Percentiles rank a stretch among this genome's conserved stretches.
Conservation (phyloP, 768 basidiomycete species). For the Ramaria sp. region DNA sequence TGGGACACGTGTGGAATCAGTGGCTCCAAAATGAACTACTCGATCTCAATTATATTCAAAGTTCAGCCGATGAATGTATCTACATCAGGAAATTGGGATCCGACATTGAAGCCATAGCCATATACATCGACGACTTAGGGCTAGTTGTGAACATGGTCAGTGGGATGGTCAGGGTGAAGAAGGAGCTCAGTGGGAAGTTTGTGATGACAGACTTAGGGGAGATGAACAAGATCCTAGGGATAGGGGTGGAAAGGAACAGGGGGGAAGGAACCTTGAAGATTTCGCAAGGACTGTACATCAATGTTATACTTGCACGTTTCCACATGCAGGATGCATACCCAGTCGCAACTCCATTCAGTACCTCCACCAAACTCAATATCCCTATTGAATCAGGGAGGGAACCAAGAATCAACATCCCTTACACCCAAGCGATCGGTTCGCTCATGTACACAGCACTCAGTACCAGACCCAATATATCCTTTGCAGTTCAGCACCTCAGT, state of each 20-base stretch:
- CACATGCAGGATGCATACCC: too few species aligned
- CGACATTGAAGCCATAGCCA: slow-evolving; percentile 13
- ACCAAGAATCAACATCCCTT: too few species aligned
- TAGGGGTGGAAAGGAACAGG: slow-evolving; percentile 21
- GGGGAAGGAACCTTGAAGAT: slow-evolving; percentile 9
- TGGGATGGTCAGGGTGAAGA: slow-evolving; percentile 7
- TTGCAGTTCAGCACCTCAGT: too few species aligned
- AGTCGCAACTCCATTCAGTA: too few species aligned
- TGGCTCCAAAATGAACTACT: slow-evolving; percentile 16
- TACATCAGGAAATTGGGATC: slow-evolving; percentile 11
- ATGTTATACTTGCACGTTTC: neutral
- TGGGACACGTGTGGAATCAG: slow-evolving; percentile 20
- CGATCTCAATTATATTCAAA: slow-evolving; percentile 12
- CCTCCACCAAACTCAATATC: too few species aligned
- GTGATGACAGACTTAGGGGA: slow-evolving; percentile 26
- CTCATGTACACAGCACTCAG: too few species aligned
- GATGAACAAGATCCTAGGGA: slow-evolving; percentile 24
- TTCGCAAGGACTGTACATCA: slow-evolving; percentile 10
- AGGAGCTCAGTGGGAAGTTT: slow-evolving; percentile 15
- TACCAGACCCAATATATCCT: too few species aligned
- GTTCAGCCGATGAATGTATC: slow-evolving; percentile 16
- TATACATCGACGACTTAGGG: slow-evolving; percentile 23
- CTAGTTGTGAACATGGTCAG: slow-evolving; percentile 10
- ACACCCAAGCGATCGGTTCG: too few species aligned
- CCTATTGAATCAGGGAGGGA: too few species aligned